Percentiles rank a stretch among this genome's conserved stretches.
Evolutionary conservation across 257 asterid genomes (phyloP).

Genomic region (Fraxinus anomala): DNA sequence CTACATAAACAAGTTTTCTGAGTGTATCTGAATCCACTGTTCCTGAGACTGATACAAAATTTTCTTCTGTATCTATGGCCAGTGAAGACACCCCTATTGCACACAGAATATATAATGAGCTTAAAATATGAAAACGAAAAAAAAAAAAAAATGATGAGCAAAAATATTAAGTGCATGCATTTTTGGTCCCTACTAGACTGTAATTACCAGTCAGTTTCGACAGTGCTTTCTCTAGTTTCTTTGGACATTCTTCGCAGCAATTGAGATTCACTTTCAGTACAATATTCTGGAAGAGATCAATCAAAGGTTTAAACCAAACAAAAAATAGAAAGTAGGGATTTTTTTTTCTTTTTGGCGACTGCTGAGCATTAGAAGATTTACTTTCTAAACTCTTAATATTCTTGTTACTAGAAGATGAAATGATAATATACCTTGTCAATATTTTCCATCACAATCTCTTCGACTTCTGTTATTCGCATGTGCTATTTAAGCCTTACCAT

Average conservation of each 20-base stretch:
- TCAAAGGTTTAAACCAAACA: not conserved
- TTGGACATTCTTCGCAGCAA: constrained; percentile 34
- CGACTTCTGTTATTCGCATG: not conserved
- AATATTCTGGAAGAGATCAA: constrained; percentile 21
- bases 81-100: no score
- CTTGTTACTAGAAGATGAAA: not conserved
- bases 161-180: no score
- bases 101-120: constrained; percentile 10
- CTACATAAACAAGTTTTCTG: no score
- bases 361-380: no score
- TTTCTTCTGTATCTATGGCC: no score
- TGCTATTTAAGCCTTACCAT: not conserved
- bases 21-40: no score
- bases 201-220: constrained; percentile 32
- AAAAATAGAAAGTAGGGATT: no score
- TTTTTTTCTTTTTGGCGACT: no score
- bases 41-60: no score
- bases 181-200: no score
- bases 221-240: constrained; percentile 19
- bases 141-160: not conserved
- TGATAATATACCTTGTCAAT: not conserved
- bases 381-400: no score
- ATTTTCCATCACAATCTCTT: not conserved
- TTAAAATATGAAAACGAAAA: no score
- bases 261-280: constrained; percentile 26